Base-by-base conservation (phyloP, 2,329 filamentous ascomycete species). In the Curvularia sp. region DNA sequence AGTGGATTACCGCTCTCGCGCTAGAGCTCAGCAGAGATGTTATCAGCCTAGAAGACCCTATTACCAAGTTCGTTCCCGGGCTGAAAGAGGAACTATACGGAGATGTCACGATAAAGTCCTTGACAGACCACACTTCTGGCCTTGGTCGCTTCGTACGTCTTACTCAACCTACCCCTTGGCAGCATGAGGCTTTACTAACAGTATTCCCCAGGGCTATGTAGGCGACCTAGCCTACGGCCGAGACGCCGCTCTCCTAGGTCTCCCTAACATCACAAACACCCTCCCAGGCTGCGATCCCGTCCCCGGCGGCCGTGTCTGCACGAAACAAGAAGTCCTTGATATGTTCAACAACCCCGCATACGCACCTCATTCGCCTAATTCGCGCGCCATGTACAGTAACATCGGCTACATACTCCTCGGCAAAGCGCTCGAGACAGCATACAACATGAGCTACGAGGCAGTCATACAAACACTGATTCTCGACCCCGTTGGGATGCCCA, bases 1-100 rank as follows among this genome's bases (percentile, higher is more conserved):
- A 74, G 41, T 28, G 65, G 12, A 71, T 72, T 43, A 71, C 70
- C 4, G 61, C 70, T 28, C 56, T 74, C 13, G 70, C 70, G 1
- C 38, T 72, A 1, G 43, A 70, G 28, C 49, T 71, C 5, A 64
- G 63, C 18, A 56, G 53, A 22, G 53, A 67, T n/a, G 57, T 54
- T 24, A 67, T 73, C 42, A 58, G 58, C 3, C 62, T 68, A 13
- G 61, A 68, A 12, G 69, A 72, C 38, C 53, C 65, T 0, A 72
- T 74, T 13, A 64, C 58, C 5, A 69, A 67, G 24, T 71, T 59
- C 35, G 55, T 74, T 3, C 68, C 67, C 5, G 65, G 63, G 2
- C 42, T 74, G 13, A 51, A 62, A 4, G 42, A 61, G 18, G 53
- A 55, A 3, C 49, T 51, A 1, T 74, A 68, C 39, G 51, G 53